These are phyloP conservation scores for Furcasterigmium sp. DNA, from an alignment of 2,329 filamentous ascomycete species.

Conservation along the genomic window DNA sequence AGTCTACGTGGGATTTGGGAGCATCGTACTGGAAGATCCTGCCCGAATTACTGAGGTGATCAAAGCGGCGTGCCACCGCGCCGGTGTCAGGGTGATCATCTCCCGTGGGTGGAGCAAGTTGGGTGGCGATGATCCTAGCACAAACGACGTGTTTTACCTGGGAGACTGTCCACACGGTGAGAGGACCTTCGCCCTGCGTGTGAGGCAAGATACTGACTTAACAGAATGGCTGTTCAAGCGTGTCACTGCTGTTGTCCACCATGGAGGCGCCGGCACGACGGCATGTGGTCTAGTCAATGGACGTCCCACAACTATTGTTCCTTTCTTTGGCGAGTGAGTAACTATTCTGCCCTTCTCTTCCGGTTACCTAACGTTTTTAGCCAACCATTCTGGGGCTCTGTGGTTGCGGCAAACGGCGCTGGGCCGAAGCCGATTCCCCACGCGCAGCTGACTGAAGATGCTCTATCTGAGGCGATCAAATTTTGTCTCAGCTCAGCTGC, in stretches of 20 bases:
- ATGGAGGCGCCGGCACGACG: conserved; percentile 55
- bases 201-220: too few species aligned
- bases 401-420: conserved; percentile 27
- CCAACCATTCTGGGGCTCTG: conserved; percentile 38
- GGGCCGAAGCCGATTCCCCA: background rate
- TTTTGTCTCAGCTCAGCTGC: conserved; percentile 24
- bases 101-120: conserved; percentile 26
- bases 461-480: conserved; percentile 26
- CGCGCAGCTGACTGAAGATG: conserved; percentile 19
- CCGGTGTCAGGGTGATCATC: conserved; percentile 44
- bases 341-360: background rate
- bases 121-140: conserved; percentile 5
- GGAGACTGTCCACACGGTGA: conserved; percentile 44
- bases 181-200: too few species aligned
- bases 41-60: conserved; percentile 30
- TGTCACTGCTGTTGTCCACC: conserved; percentile 50
- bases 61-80: conserved; percentile 29
- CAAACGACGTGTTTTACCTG: conserved; percentile 36
- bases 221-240: conserved; percentile 52
- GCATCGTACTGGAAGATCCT: conserved; percentile 42
- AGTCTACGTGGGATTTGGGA: conserved; percentile 39
- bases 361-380: too few species aligned
- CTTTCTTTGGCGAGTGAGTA: conserved; percentile 37
- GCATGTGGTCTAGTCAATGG: conserved; percentile 47
- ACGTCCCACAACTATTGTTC: conserved; percentile 48